phyloP scores from a whole-genome alignment of 2,329 filamentous ascomycete genomes.

The Fusarium pseudocircinatum region DNA sequence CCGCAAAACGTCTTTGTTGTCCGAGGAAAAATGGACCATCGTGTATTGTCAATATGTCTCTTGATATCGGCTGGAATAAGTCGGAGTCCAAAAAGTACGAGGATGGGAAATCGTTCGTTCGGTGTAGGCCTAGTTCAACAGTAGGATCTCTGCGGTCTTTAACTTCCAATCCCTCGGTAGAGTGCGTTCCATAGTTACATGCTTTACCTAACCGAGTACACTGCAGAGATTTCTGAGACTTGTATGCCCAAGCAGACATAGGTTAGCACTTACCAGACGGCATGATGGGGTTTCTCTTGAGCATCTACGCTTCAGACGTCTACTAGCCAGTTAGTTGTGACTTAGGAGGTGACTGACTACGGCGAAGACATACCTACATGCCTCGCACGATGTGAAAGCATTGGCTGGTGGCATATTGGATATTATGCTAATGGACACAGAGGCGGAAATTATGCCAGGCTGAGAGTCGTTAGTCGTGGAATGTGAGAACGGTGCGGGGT shows the following conservation, averaged over 20 bases:
- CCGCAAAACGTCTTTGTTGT: neutral
- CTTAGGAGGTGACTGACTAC: no score
- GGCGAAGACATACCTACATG: neutral
- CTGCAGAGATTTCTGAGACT: neutral
- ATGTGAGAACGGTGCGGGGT: neutral
- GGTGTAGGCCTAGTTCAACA: fast-evolving
- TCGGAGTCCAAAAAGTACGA: neutral
- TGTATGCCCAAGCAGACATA: fast-evolving
- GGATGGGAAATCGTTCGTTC: neutral
- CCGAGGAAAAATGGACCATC: fast-evolving
- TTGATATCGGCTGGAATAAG: neutral
- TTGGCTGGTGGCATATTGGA: neutral
- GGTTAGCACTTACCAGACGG: neutral
- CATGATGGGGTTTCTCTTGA: neutral
- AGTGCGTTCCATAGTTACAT: neutral
- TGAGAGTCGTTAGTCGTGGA: neutral
- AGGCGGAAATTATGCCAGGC: neutral
- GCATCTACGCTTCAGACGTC: neutral
- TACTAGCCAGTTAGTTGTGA: neutral
- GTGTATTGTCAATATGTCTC: neutral
- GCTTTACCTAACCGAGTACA: neutral
- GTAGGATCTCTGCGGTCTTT: fast-evolving
- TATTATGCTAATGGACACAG: neutral
- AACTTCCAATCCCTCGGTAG: fast-evolving
- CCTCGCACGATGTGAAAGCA: neutral